A percentile compares a stretch with the other conserved stretches of the same genome.
These are phyloP conservation scores for Mariannaea sp. DNA, from an alignment of 2,329 filamentous ascomycete species.

Conservation along the genomic window DNA sequence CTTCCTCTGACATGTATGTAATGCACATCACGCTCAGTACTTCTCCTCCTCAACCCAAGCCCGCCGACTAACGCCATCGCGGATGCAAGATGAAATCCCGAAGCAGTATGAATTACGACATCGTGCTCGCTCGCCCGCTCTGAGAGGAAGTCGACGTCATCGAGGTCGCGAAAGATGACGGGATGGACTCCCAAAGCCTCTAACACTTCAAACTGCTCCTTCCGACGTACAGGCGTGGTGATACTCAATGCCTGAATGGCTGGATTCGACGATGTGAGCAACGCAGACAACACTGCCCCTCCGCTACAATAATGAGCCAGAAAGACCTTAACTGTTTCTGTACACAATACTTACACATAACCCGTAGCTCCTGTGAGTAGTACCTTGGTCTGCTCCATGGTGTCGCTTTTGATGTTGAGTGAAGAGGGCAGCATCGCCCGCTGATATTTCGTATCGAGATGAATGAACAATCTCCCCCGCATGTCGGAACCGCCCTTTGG, in stretches of 20 bases:
- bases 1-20: constrained; percentile 12
- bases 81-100: constrained; percentile 10
- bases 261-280: constrained; percentile 4
- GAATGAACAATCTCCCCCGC: background rate
- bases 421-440: too few relatives aligned
- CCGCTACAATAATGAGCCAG: constrained; percentile 1
- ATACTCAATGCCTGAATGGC: constrained; percentile 3
- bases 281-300: constrained; percentile 16
- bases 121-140: constrained; percentile 7
- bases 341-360: constrained; percentile 15
- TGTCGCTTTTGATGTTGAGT: background rate
- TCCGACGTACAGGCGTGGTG: constrained; percentile 12
- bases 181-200: background rate
- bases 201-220: constrained; percentile 6
- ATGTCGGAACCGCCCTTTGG: background rate
- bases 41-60: background rate
- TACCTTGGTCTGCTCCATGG: constrained; percentile 2
- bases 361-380: constrained; percentile 17
- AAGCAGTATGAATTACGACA: constrained; percentile 15
- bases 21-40: background rate
- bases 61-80: constrained; percentile 5
- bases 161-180: constrained; percentile 12
- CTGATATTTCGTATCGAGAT: background rate
- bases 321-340: background rate
- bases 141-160: constrained; percentile 5